These are phyloP conservation scores for Phaeolepiota aurea DNA, from an alignment of 768 basidiomycete species.

Conservation along the genomic window DNA sequence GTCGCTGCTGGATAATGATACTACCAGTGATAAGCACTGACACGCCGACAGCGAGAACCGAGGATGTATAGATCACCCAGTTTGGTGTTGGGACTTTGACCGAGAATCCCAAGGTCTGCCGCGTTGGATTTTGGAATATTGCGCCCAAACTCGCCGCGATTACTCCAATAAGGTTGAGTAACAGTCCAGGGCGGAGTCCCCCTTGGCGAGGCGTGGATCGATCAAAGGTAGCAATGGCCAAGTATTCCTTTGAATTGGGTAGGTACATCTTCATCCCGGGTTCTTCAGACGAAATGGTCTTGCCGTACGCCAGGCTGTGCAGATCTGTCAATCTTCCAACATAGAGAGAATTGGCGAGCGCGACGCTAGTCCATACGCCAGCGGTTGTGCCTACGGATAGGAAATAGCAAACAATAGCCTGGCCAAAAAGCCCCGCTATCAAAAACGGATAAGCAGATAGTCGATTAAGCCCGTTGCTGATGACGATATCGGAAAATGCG, in stretches of 20 bases:
- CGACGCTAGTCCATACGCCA: conserved; percentile 17
- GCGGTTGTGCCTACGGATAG: conserved; percentile 16
- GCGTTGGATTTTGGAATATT: conserved; percentile 14
- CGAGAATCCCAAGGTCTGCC: conserved; percentile 12
- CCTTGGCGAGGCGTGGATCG: conserved; percentile 15
- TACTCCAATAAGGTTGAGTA: conserved; percentile 13
- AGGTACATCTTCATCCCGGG: conserved; percentile 12
- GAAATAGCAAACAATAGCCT: conserved; percentile 17
- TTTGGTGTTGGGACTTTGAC: conserved; percentile 8
- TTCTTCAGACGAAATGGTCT: conserved; percentile 8
- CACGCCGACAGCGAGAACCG: conserved; percentile 6
- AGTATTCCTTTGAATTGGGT: conserved; percentile 12
- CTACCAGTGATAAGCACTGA: conserved; percentile 9
- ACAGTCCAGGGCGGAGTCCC: conserved; percentile 13
- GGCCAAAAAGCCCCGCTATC: conserved; percentile 13
- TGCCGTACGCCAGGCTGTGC: conserved; percentile 15
- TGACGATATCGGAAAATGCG: conserved; percentile 10
- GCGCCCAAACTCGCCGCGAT: conserved; percentile 17
- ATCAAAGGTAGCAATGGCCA: conserved; percentile 17
- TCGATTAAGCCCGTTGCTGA: conserved; percentile 12
- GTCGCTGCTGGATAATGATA: conserved; percentile 9
- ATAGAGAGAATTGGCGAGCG: conserved; percentile 14
- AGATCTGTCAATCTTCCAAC: conserved; percentile 13
- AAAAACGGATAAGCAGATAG: conserved; percentile 13
- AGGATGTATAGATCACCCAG: conserved; percentile 17